Evolutionary conservation across 805 yeast species (phyloP).

Genomic region (Saccharomycopsis babjevae): DNA sequence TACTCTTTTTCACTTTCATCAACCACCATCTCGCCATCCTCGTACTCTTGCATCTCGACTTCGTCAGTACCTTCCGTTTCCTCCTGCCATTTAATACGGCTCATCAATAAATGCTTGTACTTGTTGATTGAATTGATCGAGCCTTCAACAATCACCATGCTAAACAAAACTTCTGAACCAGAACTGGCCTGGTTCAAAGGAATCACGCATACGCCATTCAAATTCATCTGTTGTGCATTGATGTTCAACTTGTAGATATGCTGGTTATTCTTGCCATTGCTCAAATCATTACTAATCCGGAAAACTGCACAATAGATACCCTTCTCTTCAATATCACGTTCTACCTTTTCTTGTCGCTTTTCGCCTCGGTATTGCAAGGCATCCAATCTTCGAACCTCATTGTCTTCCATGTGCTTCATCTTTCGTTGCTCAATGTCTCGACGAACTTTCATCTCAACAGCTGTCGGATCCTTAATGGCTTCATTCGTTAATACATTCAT

Average conservation of each 20-base stretch:
- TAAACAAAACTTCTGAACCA: slow-evolving; percentile 27
- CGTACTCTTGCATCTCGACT: slow-evolving; percentile 2
- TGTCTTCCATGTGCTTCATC: slow-evolving; percentile 46
- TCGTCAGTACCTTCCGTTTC: slow-evolving; percentile 18
- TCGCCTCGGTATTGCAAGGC: slow-evolving; percentile 42
- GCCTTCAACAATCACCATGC: slow-evolving; percentile 68
- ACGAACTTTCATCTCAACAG: slow-evolving; percentile 63
- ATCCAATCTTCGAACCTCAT: slow-evolving; percentile 51
- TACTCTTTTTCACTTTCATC: slow-evolving; percentile 26
- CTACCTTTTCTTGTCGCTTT: slow-evolving; percentile 37
- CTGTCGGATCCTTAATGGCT: slow-evolving; percentile 82
- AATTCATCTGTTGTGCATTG: slow-evolving; percentile 63
- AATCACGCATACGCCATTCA: slow-evolving; percentile 53
- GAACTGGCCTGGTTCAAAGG: not conserved
- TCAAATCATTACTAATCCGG: slow-evolving; percentile 38
- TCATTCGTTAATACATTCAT: slow-evolving; percentile 81
- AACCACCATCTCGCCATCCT: not conserved
- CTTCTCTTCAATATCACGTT: slow-evolving; percentile 34
- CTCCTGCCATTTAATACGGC: slow-evolving; percentile 64
- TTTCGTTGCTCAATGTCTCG: slow-evolving; percentile 57
- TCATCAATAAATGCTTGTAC: slow-evolving; percentile 49
- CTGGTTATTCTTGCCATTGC: slow-evolving; percentile 47
- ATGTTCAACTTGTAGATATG: slow-evolving; percentile 66
- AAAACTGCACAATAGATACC: slow-evolving; percentile 55
- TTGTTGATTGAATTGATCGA: slow-evolving; percentile 49